Evolutionary conservation across 2,329 filamentous ascomycete species (phyloP).

Genomic region (Xylariaceae sp.): DNA sequence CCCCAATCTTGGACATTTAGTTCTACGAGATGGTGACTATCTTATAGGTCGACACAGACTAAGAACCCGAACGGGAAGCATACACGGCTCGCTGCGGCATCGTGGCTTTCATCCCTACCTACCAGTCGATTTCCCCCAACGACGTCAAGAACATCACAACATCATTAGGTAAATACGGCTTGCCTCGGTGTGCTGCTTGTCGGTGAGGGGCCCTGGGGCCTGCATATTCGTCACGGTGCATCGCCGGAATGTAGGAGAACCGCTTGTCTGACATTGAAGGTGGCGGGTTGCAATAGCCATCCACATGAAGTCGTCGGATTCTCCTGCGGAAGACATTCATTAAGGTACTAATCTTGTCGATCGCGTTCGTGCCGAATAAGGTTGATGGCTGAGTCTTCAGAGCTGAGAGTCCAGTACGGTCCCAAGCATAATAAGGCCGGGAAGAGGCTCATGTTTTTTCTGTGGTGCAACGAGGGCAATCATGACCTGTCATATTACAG

Average conservation of each 20-base stretch:
- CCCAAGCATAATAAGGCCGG: conserved; percentile 18
- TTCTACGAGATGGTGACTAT: background rate
- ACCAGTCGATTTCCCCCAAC: conserved; percentile 3
- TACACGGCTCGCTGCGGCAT: conserved; percentile 32
- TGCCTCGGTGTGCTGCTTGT: conserved; percentile 18
- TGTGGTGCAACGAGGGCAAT: conserved; percentile 17
- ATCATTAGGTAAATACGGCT: conserved; percentile 8
- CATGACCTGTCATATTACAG: conserved; percentile 14
- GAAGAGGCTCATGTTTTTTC: conserved; percentile 18
- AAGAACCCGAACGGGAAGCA: conserved; percentile 20
- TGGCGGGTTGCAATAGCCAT: conserved; percentile 32
- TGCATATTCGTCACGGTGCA: conserved; percentile 24
- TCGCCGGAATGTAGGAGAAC: conserved; percentile 33
- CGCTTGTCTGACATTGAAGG: conserved; percentile 22
- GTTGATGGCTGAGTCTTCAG: conserved; percentile 1
- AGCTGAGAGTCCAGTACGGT: conserved; percentile 14
- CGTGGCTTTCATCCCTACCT: conserved; percentile 25
- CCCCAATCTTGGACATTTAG: background rate
- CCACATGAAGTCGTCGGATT: conserved; percentile 17
- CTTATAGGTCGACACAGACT: conserved; percentile 3
- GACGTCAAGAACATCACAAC: background rate
- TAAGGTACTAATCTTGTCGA: background rate
- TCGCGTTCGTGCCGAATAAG: conserved; percentile 1
- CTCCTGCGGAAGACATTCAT: background rate
- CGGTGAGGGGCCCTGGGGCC: conserved; percentile 21